phyloP scores from a whole-genome alignment of 441 rosid species.

The Adansonia rubrostipa region DNA sequence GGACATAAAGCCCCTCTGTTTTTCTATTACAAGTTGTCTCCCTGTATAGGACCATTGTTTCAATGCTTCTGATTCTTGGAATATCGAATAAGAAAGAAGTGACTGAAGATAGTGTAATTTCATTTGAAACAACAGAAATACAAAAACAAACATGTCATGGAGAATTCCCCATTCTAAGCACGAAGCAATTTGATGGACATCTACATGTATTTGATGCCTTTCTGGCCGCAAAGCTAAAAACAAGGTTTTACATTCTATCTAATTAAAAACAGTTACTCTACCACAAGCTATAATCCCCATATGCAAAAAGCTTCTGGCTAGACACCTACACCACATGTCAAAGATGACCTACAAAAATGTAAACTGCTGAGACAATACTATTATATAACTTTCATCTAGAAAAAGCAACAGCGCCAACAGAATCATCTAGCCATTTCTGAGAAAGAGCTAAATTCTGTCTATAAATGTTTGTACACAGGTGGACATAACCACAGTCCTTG shows the following conservation, averaged over 20 bases:
- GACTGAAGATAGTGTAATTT: not conserved
- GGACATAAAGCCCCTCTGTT: not conserved
- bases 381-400: not conserved
- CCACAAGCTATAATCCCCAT: not conserved
- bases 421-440: not conserved
- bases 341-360: not conserved
- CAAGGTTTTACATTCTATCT: not conserved
- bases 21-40: not conserved
- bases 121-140: not conserved
- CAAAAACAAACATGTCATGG: not conserved
- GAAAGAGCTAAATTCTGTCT: not conserved
- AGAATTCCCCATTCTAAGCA: constrained; percentile 17
- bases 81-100: not conserved
- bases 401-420: not conserved
- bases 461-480: not conserved
- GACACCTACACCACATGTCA: not conserved
- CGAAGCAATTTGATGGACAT: not conserved
- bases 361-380: not conserved
- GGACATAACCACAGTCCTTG: too few species aligned
- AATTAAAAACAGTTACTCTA: not conserved
- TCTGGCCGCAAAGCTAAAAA: not conserved
- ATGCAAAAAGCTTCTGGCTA: not conserved
- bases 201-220: not conserved
- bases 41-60: not conserved
- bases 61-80: not conserved